phyloP scores from a whole-genome alignment of 106 monocot genomes.

The Phalaenopsis aphrodite region DNA sequence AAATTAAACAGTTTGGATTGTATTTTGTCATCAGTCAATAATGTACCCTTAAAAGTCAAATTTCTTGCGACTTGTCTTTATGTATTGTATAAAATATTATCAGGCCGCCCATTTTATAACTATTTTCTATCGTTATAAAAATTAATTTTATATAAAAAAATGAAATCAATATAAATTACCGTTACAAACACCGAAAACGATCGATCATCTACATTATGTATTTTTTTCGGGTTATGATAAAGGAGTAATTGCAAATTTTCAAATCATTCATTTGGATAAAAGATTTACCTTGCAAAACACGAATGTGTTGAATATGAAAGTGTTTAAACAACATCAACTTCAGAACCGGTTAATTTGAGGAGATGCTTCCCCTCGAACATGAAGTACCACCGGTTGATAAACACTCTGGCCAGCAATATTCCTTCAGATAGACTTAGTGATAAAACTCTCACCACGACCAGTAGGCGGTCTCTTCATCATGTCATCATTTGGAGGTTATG shows the following conservation, averaged over 20 bases:
- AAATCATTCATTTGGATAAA: conserved; percentile 89
- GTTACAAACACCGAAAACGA: too few relatives aligned
- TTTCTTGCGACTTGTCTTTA: too few relatives aligned
- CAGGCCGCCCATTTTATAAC: too few relatives aligned
- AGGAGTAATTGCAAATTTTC: conserved; percentile 37
- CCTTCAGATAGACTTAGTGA: conserved; percentile 85
- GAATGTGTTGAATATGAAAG: conserved; percentile 95
- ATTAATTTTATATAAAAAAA: too few relatives aligned
- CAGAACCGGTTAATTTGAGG: conserved; percentile 41
- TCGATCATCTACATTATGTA: too few relatives aligned
- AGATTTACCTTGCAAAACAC: conserved; percentile 93
- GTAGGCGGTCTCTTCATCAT: conserved; percentile 73
- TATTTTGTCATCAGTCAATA: too few relatives aligned
- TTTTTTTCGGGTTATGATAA: neutral
- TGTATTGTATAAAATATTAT: too few relatives aligned
- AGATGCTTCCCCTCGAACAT: conserved; percentile 70
- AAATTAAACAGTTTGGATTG: too few relatives aligned
- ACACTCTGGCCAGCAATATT: conserved; percentile 87
- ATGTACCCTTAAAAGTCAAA: too few relatives aligned
- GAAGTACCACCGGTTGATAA: conserved; percentile 83
- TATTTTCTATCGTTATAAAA: too few relatives aligned
- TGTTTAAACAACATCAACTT: conserved; percentile 53
- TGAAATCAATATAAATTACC: too few relatives aligned
- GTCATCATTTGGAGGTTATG: conserved; percentile 50
- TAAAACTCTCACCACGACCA: conserved; percentile 55